A percentile compares a stretch with the other conserved stretches of the same genome.
Evolutionary conservation across 495 filamentous ascomycete genomes (phyloP).

Genomic region (Coniosporium apollinis): DNA sequence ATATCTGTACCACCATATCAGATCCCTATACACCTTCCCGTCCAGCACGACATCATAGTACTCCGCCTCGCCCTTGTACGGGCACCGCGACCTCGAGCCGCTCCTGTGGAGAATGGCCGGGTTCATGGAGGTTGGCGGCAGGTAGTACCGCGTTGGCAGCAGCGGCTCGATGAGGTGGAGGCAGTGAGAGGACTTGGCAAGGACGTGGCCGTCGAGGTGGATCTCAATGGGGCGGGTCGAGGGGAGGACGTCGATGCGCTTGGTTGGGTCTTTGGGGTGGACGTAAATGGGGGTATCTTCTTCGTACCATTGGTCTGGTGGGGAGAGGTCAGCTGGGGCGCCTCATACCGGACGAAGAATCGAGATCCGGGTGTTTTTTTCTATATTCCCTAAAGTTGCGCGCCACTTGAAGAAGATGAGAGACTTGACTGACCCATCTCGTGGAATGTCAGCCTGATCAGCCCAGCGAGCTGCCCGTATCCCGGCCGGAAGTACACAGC

Average conservation of each 20-base stretch:
- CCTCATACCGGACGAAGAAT: not conserved
- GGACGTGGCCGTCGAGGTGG: constrained; percentile 26
- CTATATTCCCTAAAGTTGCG: too few relatives aligned
- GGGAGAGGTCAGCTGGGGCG: not conserved
- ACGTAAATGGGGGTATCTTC: constrained; percentile 39
- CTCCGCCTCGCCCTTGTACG: constrained; percentile 41
- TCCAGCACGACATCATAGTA: constrained; percentile 30
- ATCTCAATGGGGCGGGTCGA: constrained; percentile 33
- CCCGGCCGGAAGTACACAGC: too few relatives aligned
- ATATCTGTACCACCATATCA: constrained; percentile 39
- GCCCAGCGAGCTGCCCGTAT: too few relatives aligned
- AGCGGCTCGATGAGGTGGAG: constrained; percentile 35
- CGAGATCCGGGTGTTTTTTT: not conserved
- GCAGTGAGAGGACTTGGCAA: constrained; percentile 26
- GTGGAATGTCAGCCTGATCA: too few relatives aligned
- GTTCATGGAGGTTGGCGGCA: constrained; percentile 29
- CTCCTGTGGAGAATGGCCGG: constrained; percentile 24
- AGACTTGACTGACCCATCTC: constrained; percentile 9
- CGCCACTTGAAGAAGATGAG: not conserved
- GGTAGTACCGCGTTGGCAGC: constrained; percentile 34
- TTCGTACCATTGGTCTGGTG: constrained; percentile 37
- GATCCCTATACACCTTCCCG: constrained; percentile 27
- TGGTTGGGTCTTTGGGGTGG: constrained; percentile 43
- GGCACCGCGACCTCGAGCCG: constrained; percentile 30
- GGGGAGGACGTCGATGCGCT: constrained; percentile 38